Conservation (phyloP, 768 basidiomycete genomes). For the Cyclocybe cylindracea region DNA sequence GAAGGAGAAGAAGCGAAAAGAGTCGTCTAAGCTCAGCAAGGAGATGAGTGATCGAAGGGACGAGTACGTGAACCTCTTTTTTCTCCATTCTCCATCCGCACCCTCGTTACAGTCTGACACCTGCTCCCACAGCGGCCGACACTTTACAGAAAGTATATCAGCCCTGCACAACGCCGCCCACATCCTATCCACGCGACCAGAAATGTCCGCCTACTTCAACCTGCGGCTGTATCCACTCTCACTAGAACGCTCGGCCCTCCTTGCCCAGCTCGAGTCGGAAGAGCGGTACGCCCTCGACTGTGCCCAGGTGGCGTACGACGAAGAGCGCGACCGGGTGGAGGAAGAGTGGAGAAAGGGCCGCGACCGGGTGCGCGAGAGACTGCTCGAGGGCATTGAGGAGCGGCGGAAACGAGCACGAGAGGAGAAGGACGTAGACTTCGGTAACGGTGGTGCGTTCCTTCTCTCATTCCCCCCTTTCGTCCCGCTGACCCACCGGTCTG, state of each 20-base stretch:
- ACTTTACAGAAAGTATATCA: slow-evolving; percentile 63
- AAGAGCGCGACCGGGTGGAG: slow-evolving; percentile 78
- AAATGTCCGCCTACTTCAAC: slow-evolving; percentile 62
- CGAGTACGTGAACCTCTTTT: slow-evolving; percentile 51
- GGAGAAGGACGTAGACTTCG: slow-evolving; percentile 90
- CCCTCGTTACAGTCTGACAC: slow-evolving; percentile 4
- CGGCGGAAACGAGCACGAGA: slow-evolving; percentile 76
- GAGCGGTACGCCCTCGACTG: slow-evolving; percentile 69
- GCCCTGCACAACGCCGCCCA: slow-evolving; percentile 58
- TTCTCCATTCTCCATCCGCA: slow-evolving; percentile 6
- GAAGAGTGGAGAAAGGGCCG: slow-evolving; percentile 80
- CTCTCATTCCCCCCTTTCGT: slow-evolving; percentile 2
- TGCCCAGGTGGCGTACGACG: slow-evolving; percentile 71
- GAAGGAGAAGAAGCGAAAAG: slow-evolving; percentile 70
- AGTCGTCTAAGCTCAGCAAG: slow-evolving; percentile 69
- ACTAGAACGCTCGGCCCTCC: slow-evolving; percentile 73
- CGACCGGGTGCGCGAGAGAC: slow-evolving; percentile 72
- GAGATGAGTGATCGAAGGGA: slow-evolving; percentile 76
- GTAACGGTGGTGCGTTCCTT: slow-evolving; percentile 54
- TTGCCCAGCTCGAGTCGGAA: slow-evolving; percentile 65
- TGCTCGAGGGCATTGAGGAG: slow-evolving; percentile 86
- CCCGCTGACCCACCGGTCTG: neutral
- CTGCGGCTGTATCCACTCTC: slow-evolving; percentile 74
- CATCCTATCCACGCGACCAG: slow-evolving; percentile 70
- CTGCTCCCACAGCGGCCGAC: slow-evolving; percentile 46